These are phyloP conservation scores for Acanthochlamys bracteata DNA, from an alignment of 106 monocot genomes.

Conservation along the genomic window DNA sequence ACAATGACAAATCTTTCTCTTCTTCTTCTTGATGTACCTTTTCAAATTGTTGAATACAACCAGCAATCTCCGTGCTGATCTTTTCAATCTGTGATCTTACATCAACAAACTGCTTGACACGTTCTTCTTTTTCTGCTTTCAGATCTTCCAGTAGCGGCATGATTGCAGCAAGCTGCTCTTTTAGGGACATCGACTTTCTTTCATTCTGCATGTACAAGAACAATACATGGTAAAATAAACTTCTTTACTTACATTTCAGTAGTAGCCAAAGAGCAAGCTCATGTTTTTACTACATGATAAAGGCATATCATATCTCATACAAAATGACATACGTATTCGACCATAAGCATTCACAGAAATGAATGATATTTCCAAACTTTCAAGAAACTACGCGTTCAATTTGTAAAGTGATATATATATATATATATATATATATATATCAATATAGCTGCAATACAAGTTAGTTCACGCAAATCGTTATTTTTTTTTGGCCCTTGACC, in stretches of 20 bases:
- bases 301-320: no score
- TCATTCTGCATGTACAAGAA: constrained; percentile 34
- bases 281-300: no score
- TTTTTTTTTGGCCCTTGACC: no score
- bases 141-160: constrained; percentile 59
- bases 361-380: no score
- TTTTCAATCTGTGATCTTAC: constrained; percentile 57
- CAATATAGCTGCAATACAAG: no score
- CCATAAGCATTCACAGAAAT: no score
- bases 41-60: constrained; percentile 17
- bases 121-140: constrained; percentile 50
- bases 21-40: constrained; percentile 22
- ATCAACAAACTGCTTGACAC: constrained; percentile 61
- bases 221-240: not conserved
- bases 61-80: constrained; percentile 55
- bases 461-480: no score
- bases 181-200: constrained; percentile 39
- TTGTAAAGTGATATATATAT: no score
- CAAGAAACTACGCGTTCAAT: no score
- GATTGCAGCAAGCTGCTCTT: constrained; percentile 57
- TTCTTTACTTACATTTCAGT: not conserved
- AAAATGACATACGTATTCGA: no score
- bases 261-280: no score
- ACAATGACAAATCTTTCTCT: constrained; percentile 73
- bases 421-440: no score